A percentile compares a stretch with the other conserved stretches of the same genome.
These are phyloP conservation scores for Chalciporus sphaerocephalus DNA, from an alignment of 768 basidiomycete species.

Conservation along the genomic window DNA sequence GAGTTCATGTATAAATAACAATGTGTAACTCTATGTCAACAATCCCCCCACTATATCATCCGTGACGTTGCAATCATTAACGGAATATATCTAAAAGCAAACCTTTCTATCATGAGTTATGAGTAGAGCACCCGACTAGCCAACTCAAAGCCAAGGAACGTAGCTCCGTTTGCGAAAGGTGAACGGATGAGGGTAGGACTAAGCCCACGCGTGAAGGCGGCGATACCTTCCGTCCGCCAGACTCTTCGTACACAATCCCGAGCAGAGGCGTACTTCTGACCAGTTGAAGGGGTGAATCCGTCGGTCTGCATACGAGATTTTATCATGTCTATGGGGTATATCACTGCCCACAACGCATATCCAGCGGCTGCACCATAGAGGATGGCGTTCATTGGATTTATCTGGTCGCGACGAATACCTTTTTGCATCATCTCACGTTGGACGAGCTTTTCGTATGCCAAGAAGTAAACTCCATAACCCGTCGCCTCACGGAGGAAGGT, in stretches of 20 bases:
- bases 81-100: background rate
- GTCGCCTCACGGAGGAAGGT: slow-evolving; percentile 80
- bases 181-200: slow-evolving; percentile 89
- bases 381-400: slow-evolving; percentile 72
- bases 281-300: slow-evolving; percentile 68
- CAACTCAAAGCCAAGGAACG: slow-evolving; percentile 94
- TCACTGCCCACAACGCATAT: slow-evolving; percentile 87
- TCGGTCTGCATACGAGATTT: slow-evolving; percentile 97
- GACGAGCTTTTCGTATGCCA: slow-evolving; percentile 88
- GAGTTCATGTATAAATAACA: slow-evolving; percentile 1
- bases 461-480: slow-evolving; percentile 87
- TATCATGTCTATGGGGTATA: slow-evolving; percentile 95
- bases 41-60: background rate
- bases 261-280: slow-evolving; percentile 79
- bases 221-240: slow-evolving; percentile 77
- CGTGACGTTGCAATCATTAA: slow-evolving; percentile 1
- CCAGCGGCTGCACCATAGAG: slow-evolving; percentile 90
- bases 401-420: slow-evolving; percentile 68
- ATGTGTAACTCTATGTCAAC: slow-evolving; percentile 1
- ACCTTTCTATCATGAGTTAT: slow-evolving; percentile 6
- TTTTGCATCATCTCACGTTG: slow-evolving; percentile 78
- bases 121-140: slow-evolving; percentile 67
- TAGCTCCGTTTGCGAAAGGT: slow-evolving; percentile 95
- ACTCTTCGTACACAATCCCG: slow-evolving; percentile 80
- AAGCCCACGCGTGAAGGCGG: slow-evolving; percentile 89